Conservation (phyloP, 192 early-diverging fungal species). For the Gigaspora rosea region DNA sequence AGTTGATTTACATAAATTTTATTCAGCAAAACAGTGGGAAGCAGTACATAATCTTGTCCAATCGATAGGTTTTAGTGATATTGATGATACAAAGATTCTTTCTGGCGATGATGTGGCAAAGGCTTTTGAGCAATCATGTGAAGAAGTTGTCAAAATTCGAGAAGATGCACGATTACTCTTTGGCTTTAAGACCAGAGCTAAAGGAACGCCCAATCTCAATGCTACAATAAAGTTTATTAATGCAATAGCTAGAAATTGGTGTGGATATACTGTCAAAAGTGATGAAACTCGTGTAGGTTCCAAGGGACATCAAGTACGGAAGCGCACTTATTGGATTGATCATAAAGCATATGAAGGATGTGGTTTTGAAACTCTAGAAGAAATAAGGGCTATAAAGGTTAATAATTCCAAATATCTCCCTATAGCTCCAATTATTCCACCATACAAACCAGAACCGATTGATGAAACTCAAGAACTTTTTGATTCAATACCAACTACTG, state of each 20-base stretch:
- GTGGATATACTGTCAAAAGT: slow-evolving; percentile 10
- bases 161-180: slow-evolving; percentile 15
- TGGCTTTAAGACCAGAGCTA: no score
- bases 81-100: no score
- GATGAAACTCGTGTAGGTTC: neutral
- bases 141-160: slow-evolving; percentile 17
- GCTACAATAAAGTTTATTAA: no score
- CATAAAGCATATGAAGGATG: neutral
- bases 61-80: no score
- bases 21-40: no score
- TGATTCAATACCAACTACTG: no score
- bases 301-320: no score
- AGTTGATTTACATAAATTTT: no score
- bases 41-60: no score
- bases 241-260: slow-evolving; percentile 11
- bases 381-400: slow-evolving; percentile 8
- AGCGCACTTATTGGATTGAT: slow-evolving; percentile 16
- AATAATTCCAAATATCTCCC: neutral
- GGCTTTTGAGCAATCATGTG: slow-evolving; percentile 5
- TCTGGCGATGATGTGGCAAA: slow-evolving; percentile 9
- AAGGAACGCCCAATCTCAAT: no score
- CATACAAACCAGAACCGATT: slow-evolving; percentile 10
- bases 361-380: slow-evolving; percentile 11
- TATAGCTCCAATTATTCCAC: slow-evolving; percentile 6
- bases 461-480: no score